Evolutionary conservation across 2,329 filamentous ascomycete genomes (phyloP).

Genomic region (Trichoderma arundinaceum): DNA sequence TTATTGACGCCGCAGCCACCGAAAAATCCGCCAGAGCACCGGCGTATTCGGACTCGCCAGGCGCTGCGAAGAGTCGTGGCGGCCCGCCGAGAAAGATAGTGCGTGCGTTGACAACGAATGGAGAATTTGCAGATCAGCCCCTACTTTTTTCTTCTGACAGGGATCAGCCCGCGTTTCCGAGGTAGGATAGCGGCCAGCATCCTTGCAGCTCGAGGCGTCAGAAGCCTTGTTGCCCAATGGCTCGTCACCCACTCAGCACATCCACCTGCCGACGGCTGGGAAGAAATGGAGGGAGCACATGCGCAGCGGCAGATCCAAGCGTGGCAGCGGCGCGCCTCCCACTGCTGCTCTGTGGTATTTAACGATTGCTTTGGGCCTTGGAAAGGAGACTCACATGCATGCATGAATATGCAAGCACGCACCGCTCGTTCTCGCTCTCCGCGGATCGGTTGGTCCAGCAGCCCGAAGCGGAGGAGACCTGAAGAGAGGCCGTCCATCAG

Average conservation of each 20-base stretch:
- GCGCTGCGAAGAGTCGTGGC: constrained; percentile 5
- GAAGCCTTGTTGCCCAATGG: constrained; percentile 17
- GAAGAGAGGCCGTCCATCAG: too few relatives aligned
- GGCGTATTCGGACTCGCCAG: constrained; percentile 31
- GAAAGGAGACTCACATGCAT: background rate
- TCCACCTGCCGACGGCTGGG: constrained; percentile 29
- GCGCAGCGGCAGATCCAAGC: constrained; percentile 31
- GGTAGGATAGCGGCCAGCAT: constrained; percentile 9
- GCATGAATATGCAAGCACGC: background rate
- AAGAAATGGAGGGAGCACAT: constrained; percentile 18
- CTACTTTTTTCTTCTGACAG: constrained; percentile 3
- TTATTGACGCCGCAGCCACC: background rate
- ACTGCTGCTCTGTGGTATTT: background rate
- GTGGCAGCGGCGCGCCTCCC: background rate
- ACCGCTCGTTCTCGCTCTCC: background rate
- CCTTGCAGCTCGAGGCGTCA: background rate
- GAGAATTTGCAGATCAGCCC: constrained; percentile 23
- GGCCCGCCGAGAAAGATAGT: constrained; percentile 22
- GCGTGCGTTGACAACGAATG: constrained; percentile 18
- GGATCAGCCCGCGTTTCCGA: constrained; percentile 29
- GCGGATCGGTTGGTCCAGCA: too few relatives aligned
- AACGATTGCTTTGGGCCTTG: background rate
- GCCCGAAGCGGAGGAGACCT: background rate
- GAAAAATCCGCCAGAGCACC: background rate
- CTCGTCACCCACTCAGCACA: constrained; percentile 4